These are phyloP conservation scores for Aspergillus eucalypticola DNA, from an alignment of 2,329 filamentous ascomycete species.

Conservation along the genomic window DNA sequence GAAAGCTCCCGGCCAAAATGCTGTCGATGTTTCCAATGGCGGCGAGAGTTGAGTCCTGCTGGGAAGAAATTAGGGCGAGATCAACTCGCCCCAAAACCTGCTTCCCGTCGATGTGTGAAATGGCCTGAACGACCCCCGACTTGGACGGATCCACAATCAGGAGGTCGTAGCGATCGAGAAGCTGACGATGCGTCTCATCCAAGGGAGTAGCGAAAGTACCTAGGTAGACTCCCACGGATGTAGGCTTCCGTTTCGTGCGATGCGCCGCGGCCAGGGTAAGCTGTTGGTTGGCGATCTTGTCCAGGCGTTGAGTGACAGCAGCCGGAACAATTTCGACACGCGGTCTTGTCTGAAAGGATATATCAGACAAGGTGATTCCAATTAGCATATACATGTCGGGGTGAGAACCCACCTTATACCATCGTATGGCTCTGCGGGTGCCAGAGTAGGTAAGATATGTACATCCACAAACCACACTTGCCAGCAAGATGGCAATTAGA, in stretches of 20 bases:
- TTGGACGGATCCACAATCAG: slow-evolving; percentile 47
- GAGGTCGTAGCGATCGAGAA: slow-evolving; percentile 48
- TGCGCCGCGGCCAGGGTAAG: slow-evolving; percentile 23
- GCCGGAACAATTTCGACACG: slow-evolving; percentile 27
- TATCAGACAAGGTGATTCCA: background rate
- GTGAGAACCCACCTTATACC: slow-evolving; percentile 30
- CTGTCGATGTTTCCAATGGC: slow-evolving; percentile 34
- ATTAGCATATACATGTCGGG: background rate
- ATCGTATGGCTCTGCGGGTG: slow-evolving; percentile 22
- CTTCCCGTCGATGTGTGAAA: slow-evolving; percentile 24
- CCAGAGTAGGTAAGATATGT: slow-evolving; percentile 33
- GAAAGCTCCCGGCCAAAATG: slow-evolving; percentile 27
- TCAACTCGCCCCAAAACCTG: slow-evolving; percentile 38
- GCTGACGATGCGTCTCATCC: slow-evolving; percentile 31
- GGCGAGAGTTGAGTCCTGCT: slow-evolving; percentile 25
- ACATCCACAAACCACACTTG: slow-evolving; percentile 30
- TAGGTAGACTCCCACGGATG: slow-evolving; percentile 47
- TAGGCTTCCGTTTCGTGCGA: slow-evolving; percentile 26
- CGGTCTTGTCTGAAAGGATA: slow-evolving; percentile 25
- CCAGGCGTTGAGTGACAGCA: slow-evolving; percentile 25
- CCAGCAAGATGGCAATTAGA: slow-evolving; percentile 36
- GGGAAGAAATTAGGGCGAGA: slow-evolving; percentile 24
- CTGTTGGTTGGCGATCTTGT: slow-evolving; percentile 23
- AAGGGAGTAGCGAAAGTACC: slow-evolving; percentile 39
- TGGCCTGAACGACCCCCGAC: slow-evolving; percentile 36